Conservation (phyloP, 495 filamentous ascomycete species). For the Hypoxylon rickii region DNA sequence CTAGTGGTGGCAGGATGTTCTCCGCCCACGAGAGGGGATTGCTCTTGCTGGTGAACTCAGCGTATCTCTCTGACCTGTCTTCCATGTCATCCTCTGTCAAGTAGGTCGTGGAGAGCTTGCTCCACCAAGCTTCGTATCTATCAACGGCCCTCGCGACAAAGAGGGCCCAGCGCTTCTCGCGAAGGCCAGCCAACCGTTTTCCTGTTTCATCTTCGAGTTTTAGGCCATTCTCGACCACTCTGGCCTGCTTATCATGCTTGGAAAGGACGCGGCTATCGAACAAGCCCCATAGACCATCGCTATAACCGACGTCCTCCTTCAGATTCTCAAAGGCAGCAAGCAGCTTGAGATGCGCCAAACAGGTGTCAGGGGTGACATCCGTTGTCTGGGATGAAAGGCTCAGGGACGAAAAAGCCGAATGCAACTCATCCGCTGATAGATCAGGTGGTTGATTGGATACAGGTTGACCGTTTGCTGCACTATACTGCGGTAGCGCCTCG, state of each 20-base stretch:
- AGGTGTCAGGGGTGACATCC: constrained; percentile 48
- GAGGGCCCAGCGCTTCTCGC: constrained; percentile 81
- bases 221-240: constrained; percentile 17
- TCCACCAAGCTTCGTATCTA: constrained; percentile 77
- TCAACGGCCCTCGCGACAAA: constrained; percentile 75
- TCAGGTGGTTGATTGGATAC: constrained; percentile 1
- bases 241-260: constrained; percentile 24
- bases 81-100: constrained; percentile 43
- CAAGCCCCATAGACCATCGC: constrained; percentile 68
- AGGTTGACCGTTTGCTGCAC: constrained; percentile 4
- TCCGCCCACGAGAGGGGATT: constrained; percentile 34
- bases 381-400: constrained; percentile 32
- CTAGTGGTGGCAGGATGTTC: constrained; percentile 46
- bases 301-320: constrained; percentile 66
- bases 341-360: constrained; percentile 77
- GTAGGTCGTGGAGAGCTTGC: constrained; percentile 36
- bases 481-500: constrained; percentile 36
- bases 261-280: constrained; percentile 52
- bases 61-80: constrained; percentile 20
- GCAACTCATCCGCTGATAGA: constrained; percentile 37
- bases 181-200: constrained; percentile 54
- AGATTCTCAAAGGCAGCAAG: constrained; percentile 70
- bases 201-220: constrained; percentile 26
- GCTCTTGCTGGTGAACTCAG: constrained; percentile 21
- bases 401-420: constrained; percentile 49